Evolutionary conservation across 805 yeast species (phyloP).

Genomic region (Zygosaccharomyces siamensis): DNA sequence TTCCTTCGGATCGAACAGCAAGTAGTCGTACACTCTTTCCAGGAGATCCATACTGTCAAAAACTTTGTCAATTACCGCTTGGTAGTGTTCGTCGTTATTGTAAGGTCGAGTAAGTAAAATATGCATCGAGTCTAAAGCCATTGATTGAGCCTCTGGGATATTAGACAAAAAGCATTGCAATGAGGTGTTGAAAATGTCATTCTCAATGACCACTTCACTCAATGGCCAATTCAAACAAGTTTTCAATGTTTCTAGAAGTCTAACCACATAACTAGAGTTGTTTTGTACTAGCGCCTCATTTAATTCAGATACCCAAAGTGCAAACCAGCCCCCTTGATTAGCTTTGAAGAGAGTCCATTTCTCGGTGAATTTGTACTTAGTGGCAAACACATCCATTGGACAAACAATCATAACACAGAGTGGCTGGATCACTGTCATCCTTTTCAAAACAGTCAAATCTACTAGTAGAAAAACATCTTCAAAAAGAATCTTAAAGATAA

Average conservation of each 20-base stretch:
- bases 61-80: conserved; percentile 70
- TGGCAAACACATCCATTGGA: conserved; percentile 57
- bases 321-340: conserved; percentile 80
- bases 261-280: conserved; percentile 52
- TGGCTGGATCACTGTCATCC: conserved; percentile 73
- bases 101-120: conserved; percentile 79
- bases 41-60: conserved; percentile 76
- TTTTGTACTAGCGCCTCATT: conserved; percentile 42
- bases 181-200: conserved; percentile 61
- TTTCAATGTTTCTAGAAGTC: conserved; percentile 75
- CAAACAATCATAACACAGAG: conserved; percentile 80
- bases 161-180: conserved; percentile 53
- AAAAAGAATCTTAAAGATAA: conserved; percentile 77
- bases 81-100: conserved; percentile 60
- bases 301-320: conserved; percentile 57
- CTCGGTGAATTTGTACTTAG: conserved; percentile 55
- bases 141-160: conserved; percentile 64
- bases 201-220: conserved; percentile 63
- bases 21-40: conserved; percentile 52
- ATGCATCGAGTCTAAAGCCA: conserved; percentile 89
- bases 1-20: conserved; percentile 50
- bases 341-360: conserved; percentile 52
- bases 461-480: conserved; percentile 91
- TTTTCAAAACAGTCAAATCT: conserved; percentile 80
- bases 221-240: conserved; percentile 89